Evolutionary conservation across 2,329 filamentous ascomycete species (phyloP).

Genomic region (Exophiala dermatitidis): DNA sequence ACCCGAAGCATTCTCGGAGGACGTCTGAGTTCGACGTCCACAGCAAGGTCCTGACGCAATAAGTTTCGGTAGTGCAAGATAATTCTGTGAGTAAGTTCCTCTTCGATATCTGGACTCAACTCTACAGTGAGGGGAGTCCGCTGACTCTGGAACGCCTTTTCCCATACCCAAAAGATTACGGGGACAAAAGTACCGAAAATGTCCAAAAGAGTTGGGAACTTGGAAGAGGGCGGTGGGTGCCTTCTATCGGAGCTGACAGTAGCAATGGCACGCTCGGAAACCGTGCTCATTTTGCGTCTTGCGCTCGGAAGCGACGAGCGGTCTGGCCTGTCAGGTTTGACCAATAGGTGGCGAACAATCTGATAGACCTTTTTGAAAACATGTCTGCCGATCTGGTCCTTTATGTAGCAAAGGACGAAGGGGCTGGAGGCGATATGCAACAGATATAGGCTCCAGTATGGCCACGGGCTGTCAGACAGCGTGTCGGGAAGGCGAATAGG

Average conservation of each 20-base stretch:
- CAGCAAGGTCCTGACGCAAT: slow-evolving; percentile 5
- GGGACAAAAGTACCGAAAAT: slow-evolving; percentile 12
- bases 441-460: slow-evolving; percentile 28
- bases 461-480: slow-evolving; percentile 29
- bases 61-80: slow-evolving; percentile 6
- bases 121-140: slow-evolving; percentile 14
- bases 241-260: slow-evolving; percentile 3
- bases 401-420: slow-evolving; percentile 23
- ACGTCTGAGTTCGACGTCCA: background rate
- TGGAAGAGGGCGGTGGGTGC: background rate
- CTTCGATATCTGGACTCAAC: slow-evolving; percentile 11
- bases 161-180: slow-evolving; percentile 14
- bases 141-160: slow-evolving; percentile 14
- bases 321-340: slow-evolving; percentile 21
- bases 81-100: slow-evolving; percentile 11
- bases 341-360: slow-evolving; percentile 14
- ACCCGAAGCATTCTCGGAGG: slow-evolving; percentile 5
- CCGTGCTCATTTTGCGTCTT: slow-evolving; percentile 2
- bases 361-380: slow-evolving; percentile 15
- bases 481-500: slow-evolving; percentile 32
- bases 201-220: slow-evolving; percentile 1
- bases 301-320: slow-evolving; percentile 17
- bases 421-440: slow-evolving; percentile 32
- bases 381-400: slow-evolving; percentile 11
- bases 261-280: slow-evolving; percentile 5